Evolutionary conservation across 176 grass and related monocot species (phyloP).

Genomic region (Puccinellia tenuiflora): DNA sequence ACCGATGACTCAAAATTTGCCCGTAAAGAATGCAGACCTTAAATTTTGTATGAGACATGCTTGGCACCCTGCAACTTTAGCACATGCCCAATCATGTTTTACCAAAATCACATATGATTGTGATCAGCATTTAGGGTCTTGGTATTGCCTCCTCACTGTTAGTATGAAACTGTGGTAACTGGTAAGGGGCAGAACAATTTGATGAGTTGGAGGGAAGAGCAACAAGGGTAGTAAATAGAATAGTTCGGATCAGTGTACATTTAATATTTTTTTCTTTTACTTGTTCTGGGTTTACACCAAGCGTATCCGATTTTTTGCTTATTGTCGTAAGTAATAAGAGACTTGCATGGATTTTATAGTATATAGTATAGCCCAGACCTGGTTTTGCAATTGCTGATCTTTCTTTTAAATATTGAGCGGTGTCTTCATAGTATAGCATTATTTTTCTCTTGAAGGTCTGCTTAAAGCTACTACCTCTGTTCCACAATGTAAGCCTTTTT

Average conservation of each 20-base stretch:
- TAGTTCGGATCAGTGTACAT: neutral
- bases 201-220: neutral
- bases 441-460: neutral
- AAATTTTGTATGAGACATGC: neutral
- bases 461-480: too few relatives aligned
- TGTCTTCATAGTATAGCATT: neutral
- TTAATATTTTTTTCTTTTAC: neutral
- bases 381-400: neutral
- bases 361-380: neutral
- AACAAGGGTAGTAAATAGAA: neutral
- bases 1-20: neutral
- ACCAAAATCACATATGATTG: neutral
- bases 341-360: neutral
- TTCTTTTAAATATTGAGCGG: neutral
- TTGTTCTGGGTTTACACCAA: neutral
- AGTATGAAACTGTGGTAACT: neutral
- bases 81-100: neutral
- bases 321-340: neutral
- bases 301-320: neutral
- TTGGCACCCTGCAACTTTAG: neutral
- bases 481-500: too few relatives aligned
- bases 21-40: neutral
- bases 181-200: neutral
- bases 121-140: neutral
- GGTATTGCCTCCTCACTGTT: neutral